Evolutionary conservation across 2,329 filamentous ascomycete genomes (phyloP), one percentile per base, ranked within the genome.

Genomic region (Fusarium dimerum): DNA sequence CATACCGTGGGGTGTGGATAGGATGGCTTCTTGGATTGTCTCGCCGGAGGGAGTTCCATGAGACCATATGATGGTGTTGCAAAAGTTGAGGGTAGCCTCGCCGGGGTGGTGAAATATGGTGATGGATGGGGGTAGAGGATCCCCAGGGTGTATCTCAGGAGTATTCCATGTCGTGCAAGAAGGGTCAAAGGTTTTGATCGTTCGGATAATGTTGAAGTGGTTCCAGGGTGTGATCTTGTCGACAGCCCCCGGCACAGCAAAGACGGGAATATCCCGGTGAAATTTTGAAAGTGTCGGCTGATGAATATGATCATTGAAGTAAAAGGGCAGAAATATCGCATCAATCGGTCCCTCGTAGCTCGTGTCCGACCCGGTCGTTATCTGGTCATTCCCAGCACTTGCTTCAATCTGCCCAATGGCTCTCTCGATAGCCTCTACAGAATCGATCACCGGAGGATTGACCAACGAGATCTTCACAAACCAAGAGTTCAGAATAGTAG

Each of bases 251-350:
- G 46, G 45, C 9, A 54, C 55, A 15, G 52, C 60, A 36, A 66
- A 59, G 7, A 66, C 48, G 1, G 60, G 59, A 11, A 65, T 65
- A 6, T 52, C 32, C 3, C 47, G 18, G 30, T 63, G 41, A 8
- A 64, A 66, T 0, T 47, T 47, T 1, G 50, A 48, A 6, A 65
- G 43, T 2, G 60, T 63, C 3, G 50, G 36, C 17, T 62, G 52
- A 26, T 66, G 60, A 1, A 59, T 5, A 29, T 66, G 64, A 2
- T 66, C 62, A 1, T 51, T 43, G 9, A 44, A 51, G 6, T 60
- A 53, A 40, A 63, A 65, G 3, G 54, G 52, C 1, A 66, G 51
- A 1, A 64, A 47, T 6, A 66, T 59, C 12, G 61, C 61, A 43
- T 66, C 63, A 5, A 66, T 51, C 4, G 20, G 20, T 1, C 41